A percentile compares a stretch with the other conserved stretches of the same genome.
Evolutionary conservation across 164 flowering plant genomes (phyloP).

Genomic region (Pachysandra terminalis): DNA sequence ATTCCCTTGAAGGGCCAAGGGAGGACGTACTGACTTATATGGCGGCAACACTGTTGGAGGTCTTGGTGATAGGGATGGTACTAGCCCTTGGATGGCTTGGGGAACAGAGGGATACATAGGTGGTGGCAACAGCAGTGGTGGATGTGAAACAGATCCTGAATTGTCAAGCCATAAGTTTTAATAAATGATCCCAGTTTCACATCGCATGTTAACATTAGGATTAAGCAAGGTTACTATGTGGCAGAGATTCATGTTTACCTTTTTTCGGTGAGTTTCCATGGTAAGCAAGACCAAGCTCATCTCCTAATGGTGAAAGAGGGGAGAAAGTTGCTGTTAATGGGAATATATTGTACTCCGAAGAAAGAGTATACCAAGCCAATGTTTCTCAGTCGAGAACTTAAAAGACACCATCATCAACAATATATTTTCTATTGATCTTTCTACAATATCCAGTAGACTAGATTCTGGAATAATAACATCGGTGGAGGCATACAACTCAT

Average conservation of each 20-base stretch:
- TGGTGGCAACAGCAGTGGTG: constrained; percentile 23
- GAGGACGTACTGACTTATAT: constrained; percentile 17
- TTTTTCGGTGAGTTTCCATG: constrained; percentile 18
- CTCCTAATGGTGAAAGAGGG: constrained; percentile 21
- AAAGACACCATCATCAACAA: background rate
- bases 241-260: constrained; percentile 24
- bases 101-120: constrained; percentile 14
- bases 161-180: constrained; percentile 13
- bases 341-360: constrained; percentile 28
- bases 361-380: background rate
- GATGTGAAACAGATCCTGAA: constrained; percentile 33
- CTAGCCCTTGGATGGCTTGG: constrained; percentile 2
- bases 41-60: constrained; percentile 18
- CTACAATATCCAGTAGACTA: background rate
- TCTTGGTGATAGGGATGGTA: constrained; percentile 6
- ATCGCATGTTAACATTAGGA: constrained; percentile 1
- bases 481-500: background rate
- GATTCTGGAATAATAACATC: background rate
- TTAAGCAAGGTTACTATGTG: constrained; percentile 26
- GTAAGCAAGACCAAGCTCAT: constrained; percentile 16
- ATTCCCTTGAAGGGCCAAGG: constrained; percentile 11
- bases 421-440: background rate
- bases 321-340: constrained; percentile 28
- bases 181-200: background rate
- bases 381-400: background rate